Conservation (phyloP, 139 green algal species). For the Ettlia oleoabundans region DNA sequence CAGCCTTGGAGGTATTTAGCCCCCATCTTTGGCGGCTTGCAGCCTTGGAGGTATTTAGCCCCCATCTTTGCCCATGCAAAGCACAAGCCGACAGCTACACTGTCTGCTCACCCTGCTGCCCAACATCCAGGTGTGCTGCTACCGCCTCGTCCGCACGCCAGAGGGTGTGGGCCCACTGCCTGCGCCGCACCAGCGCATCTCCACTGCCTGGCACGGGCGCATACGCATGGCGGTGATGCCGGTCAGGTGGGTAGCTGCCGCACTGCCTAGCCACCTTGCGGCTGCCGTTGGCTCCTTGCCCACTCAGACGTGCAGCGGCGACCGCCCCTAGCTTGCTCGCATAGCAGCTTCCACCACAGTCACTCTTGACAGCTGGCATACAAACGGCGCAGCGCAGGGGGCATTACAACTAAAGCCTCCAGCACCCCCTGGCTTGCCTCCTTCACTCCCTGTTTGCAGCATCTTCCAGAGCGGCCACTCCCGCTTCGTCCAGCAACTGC, state of each 20-base stretch:
- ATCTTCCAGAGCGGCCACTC: slow-evolving; percentile 28
- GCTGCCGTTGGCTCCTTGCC: too few species aligned
- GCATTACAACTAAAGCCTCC: background rate
- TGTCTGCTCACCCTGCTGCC: background rate
- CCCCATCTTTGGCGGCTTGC: too few species aligned
- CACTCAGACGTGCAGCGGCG: too few species aligned
- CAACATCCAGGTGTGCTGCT: background rate
- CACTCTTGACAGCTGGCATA: background rate
- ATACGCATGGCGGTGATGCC: slow-evolving; percentile 4
- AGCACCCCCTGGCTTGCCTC: background rate
- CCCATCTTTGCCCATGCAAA: background rate
- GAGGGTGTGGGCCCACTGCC: background rate
- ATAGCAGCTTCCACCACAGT: too few species aligned
- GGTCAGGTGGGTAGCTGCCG: background rate
- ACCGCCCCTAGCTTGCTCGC: background rate
- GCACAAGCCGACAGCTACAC: background rate
- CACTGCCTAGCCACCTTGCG: too few species aligned
- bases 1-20: too few species aligned
- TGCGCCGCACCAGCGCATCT: background rate
- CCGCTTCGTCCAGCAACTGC: slow-evolving; percentile 41
- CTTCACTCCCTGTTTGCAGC: background rate
- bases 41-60: too few species aligned
- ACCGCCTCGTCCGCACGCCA: background rate
- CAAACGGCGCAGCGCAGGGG: background rate
- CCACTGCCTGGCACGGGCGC: background rate